Evolutionary conservation across 2,329 filamentous ascomycete genomes (phyloP).

Genomic region (Venturia oleaginea): DNA sequence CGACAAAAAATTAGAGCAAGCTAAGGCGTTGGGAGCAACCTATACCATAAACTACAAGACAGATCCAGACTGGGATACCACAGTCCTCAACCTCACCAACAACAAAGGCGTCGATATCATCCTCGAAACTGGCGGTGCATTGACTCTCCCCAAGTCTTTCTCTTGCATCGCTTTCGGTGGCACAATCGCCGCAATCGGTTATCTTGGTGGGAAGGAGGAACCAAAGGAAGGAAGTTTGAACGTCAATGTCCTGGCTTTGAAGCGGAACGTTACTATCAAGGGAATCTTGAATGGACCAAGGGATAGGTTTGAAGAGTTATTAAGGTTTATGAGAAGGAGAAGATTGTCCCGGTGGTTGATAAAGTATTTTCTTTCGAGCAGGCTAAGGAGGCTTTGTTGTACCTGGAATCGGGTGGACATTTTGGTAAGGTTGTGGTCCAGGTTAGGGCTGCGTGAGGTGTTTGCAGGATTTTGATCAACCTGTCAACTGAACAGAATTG

Average conservation of each 20-base stretch:
- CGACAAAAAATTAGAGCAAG: slow-evolving; percentile 37
- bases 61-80: slow-evolving; percentile 45
- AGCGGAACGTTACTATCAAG: slow-evolving; percentile 30
- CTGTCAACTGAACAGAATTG: not conserved
- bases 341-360: slow-evolving; percentile 52
- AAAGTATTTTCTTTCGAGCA: slow-evolving; percentile 47
- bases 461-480: not conserved
- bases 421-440: slow-evolving; percentile 33
- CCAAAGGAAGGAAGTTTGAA: slow-evolving; percentile 6
- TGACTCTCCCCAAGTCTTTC: slow-evolving; percentile 29
- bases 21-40: slow-evolving; percentile 46
- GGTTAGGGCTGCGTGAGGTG: not conserved
- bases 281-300: slow-evolving; percentile 49
- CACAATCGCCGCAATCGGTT: slow-evolving; percentile 46
- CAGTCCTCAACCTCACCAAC: slow-evolving; percentile 41
- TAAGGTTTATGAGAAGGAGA: slow-evolving; percentile 48
- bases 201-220: slow-evolving; percentile 38
- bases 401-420: slow-evolving; percentile 42
- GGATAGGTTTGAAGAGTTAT: slow-evolving; percentile 51
- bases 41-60: slow-evolving; percentile 42
- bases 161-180: slow-evolving; percentile 47
- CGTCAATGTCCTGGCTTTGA: slow-evolving; percentile 12
- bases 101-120: slow-evolving; percentile 52
- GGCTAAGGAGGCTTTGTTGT: slow-evolving; percentile 42
- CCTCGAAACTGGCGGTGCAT: slow-evolving; percentile 52